Base-by-base conservation (phyloP, 2,329 filamentous ascomycete species). In the Fusarium proliferatum region DNA sequence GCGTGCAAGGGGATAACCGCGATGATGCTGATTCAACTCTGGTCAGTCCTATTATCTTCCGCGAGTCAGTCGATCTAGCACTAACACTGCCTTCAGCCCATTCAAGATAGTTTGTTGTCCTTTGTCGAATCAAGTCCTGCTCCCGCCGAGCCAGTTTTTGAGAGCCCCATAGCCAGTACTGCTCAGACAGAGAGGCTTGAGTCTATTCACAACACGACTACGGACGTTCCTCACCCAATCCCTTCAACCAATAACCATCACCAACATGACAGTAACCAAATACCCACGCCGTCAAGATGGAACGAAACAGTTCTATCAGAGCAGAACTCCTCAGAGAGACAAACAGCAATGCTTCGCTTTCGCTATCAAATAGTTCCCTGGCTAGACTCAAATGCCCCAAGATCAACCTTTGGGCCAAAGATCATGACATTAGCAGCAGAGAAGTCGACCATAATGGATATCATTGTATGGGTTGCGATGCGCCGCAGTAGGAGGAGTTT, bases 281-380 rank as follows among this genome's bases (percentile, higher is more conserved):
- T 68, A 2, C 65, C 65, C 16, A 68, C 65, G 2, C 65, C 65
- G 2, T 60, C 65, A 5, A 28, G 65, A 10, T 68, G 65, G 65
- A 69, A 72, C 43, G 69, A 72, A 23, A 69, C 67, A 6, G 66
- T 70, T 6, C 48, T 70, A 1, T 65, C 66, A 0, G 67, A 70
- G 17, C 67, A 70, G 12, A 72, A 49, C 11, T 69, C 53, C 3
- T 69, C 64, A n/a, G 70, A 72, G 23, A 41, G 68, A 15, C 69
- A 72, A 48, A 69, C 69, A 12, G 69, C 69, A 2, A 72, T 72
- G 64, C 69, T 72, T n/a, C 69, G 69, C 1, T 72, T 72, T 45
- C 58, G 64, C 6, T 72, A 72, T 4, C 69, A 72, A 9, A 64
- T 72, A 41, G 64, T 56, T 10, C 69, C 69, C 6, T 72, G 69